A percentile compares a stretch with the other conserved stretches of the same genome.
phyloP scores from a whole-genome alignment of 1,284 basidiomycete genomes.

The Rhodotorula sp. region DNA sequence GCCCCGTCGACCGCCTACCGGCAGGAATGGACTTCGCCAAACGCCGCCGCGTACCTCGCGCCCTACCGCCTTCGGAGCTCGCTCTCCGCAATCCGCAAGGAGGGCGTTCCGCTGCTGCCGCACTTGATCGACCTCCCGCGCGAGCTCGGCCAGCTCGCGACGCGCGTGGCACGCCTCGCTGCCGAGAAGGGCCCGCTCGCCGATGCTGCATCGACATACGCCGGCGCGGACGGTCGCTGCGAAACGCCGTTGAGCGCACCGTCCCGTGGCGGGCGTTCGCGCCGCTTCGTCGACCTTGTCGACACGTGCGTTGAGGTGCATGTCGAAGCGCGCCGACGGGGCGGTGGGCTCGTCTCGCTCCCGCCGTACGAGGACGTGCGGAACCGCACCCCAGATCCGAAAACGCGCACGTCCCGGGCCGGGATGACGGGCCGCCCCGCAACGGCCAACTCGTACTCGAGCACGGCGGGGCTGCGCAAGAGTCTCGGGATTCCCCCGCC shows the following conservation, averaged over 20 bases:
- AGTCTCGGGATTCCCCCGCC: not conserved
- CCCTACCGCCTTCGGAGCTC: constrained; percentile 39
- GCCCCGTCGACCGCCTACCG: constrained; percentile 16
- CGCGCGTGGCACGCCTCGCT: constrained; percentile 24
- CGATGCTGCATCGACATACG: not conserved
- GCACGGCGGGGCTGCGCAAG: not conserved
- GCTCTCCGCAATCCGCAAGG: constrained; percentile 39
- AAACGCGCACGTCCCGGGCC: not conserved
- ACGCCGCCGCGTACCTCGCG: constrained; percentile 42
- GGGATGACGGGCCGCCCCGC: constrained; percentile 6
- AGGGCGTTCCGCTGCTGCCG: constrained; percentile 47
- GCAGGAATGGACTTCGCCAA: constrained; percentile 46
- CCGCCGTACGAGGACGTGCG: constrained; percentile 8
- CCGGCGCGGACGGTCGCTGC: not conserved
- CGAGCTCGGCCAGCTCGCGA: constrained; percentile 41
- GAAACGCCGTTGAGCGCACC: constrained; percentile 24
- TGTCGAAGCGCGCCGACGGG: constrained; percentile 29
- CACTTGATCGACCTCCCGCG: constrained; percentile 46
- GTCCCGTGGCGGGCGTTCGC: constrained; percentile 1
- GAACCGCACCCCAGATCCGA: constrained; percentile 5
- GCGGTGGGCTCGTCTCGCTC: constrained; percentile 29
- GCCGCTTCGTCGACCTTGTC: constrained; percentile 23
- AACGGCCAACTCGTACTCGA: not conserved
- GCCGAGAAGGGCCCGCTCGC: constrained; percentile 12
- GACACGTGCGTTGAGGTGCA: constrained; percentile 32